Evolutionary conservation across 306 rosid species (phyloP).

Genomic region (Cyamopsis tetragonoloba): DNA sequence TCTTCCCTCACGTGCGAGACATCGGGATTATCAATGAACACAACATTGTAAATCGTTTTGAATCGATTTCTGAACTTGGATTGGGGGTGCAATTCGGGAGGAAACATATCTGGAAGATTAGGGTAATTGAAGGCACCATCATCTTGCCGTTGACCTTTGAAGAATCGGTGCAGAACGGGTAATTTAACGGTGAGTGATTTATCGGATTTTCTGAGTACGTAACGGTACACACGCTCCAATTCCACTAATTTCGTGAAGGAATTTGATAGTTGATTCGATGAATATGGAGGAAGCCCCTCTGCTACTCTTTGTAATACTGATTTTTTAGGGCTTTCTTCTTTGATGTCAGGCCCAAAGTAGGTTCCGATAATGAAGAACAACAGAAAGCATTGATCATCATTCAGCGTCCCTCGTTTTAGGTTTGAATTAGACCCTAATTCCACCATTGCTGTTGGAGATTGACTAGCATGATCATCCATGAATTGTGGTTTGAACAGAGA

Average conservation of each 20-base stretch:
- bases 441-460: too few relatives aligned
- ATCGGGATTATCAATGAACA: constrained; percentile 44
- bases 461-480: too few relatives aligned
- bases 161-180: constrained; percentile 35
- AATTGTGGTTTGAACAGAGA: too few relatives aligned
- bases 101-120: constrained; percentile 54
- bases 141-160: constrained; percentile 33
- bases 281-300: constrained; percentile 62
- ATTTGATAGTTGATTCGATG: constrained; percentile 37
- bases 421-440: not conserved
- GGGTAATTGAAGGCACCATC: constrained; percentile 40
- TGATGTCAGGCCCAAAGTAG: constrained; percentile 63
- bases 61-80: constrained; percentile 12
- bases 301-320: constrained; percentile 59
- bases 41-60: constrained; percentile 37
- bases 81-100: constrained; percentile 42
- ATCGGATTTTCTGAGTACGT: constrained; percentile 49
- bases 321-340: constrained; percentile 34
- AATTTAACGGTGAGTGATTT: constrained; percentile 34
- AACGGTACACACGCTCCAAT: constrained; percentile 41
- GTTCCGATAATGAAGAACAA: constrained; percentile 54
- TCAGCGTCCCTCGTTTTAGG: constrained; percentile 6
- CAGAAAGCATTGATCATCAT: constrained; percentile 46
- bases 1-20: constrained; percentile 21
- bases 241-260: constrained; percentile 40